Base-by-base conservation (phyloP, 2,329 filamentous ascomycete genomes). In the Mollisia scopiformis region DNA sequence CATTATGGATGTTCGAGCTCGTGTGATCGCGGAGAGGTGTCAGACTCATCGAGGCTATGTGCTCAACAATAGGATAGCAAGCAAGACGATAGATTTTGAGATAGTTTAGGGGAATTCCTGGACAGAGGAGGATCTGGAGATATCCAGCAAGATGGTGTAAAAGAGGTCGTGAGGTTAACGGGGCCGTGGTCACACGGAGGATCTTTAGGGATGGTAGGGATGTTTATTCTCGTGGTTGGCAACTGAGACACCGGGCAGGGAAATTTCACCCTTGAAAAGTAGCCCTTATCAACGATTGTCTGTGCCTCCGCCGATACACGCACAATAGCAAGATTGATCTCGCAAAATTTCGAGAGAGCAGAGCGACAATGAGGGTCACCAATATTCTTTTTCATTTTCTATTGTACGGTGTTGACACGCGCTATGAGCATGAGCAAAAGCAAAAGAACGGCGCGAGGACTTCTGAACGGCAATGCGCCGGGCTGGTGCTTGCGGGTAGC, bases 1-100 rank as follows among this genome's bases (percentile, higher is more conserved):
- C 80, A 82, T 82, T 72, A 67, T 76, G 73, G 59, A 64, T 67
- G 27, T 69, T 72, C 68, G 68, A 71, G 68, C 68, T 72, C 61
- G 64, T 72, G 62, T 64, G 62, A 58, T 70, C 59, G 68, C 61
- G 64, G 62, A 66, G 64, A 60, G 68, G 57, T 67, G 64, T 69
- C 71, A 71, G 62, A 72, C 68, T 70, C 73, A 74, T 74, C 71
- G 71, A 73, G 66, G 67, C 72, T 73, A 66, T 63, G 56, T 65
- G 61, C 58, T 58, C 57, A 59, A 37, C 37, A 57, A 54, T 35
- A 23, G 51, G 46, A 41, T 43, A 46, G 21, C 37, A 53, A 51
- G 62, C 37, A 56, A 27, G 54, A 56, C 8, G 33, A 50, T 53
- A n/a, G 46, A 51, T 43, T 31, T 55, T 49, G 51, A 59, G 25